Evolutionary conservation across 1,284 basidiomycete genomes (phyloP).

Genomic region (Papiliotrema terrestris): DNA sequence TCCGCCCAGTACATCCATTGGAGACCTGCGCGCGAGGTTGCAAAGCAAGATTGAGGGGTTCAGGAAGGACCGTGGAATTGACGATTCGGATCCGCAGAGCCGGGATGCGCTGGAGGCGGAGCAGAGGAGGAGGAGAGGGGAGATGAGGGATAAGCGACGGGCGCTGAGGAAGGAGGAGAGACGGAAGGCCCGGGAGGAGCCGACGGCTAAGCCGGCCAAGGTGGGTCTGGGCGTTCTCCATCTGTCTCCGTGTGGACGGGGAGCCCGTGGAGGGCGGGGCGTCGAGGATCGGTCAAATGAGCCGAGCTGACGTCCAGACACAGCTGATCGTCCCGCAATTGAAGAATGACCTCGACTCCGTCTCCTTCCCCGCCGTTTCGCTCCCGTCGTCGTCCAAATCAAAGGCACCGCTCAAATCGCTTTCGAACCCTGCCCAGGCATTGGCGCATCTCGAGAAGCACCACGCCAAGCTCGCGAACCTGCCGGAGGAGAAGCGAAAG

Average conservation of each 20-base stretch:
- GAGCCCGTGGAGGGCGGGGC: too few relatives aligned
- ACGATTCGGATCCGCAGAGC: conserved; percentile 36
- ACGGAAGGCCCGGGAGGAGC: conserved; percentile 53
- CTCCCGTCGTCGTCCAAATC: conserved; percentile 47
- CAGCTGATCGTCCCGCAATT: conserved; percentile 63
- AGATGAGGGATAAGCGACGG: conserved; percentile 74
- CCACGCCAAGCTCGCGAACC: conserved; percentile 64
- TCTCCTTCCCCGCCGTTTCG: conserved; percentile 67
- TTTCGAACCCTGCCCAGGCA: conserved; percentile 76
- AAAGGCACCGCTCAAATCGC: conserved; percentile 56
- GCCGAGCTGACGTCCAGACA: conserved; percentile 50
- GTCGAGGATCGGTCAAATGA: neutral
- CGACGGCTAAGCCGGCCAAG: conserved; percentile 42
- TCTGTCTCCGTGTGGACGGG: neutral
- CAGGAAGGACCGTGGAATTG: conserved; percentile 49
- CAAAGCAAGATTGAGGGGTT: conserved; percentile 72
- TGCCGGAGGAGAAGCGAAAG: conserved; percentile 76
- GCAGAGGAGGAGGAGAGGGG: conserved; percentile 66
- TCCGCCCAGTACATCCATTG: conserved; percentile 63
- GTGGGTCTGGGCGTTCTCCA: conserved; percentile 15
- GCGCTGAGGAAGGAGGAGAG: conserved; percentile 81
- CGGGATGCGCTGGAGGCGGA: conserved; percentile 79
- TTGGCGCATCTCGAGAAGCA: conserved; percentile 70
- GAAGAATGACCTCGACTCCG: conserved; percentile 47
- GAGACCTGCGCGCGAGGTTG: conserved; percentile 69